Evolutionary conservation across 2,329 filamentous ascomycete genomes (phyloP).

Genomic region (Botrytis aclada): DNA sequence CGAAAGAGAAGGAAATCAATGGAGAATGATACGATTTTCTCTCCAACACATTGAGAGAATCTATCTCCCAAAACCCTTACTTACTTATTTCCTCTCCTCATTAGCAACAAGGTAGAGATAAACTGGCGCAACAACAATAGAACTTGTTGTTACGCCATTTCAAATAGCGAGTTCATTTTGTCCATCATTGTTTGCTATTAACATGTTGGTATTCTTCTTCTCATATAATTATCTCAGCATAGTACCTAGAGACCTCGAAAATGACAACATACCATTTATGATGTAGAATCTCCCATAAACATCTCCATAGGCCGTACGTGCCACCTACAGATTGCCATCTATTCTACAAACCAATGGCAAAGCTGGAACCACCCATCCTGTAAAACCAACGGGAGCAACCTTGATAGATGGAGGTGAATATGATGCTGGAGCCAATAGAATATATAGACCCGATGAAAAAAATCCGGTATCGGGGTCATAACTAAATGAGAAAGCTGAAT

Average conservation of each 20-base stretch:
- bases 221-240: too few relatives aligned
- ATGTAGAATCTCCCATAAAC: not conserved
- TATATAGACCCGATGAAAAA: not conserved
- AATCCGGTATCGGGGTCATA: not conserved
- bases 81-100: not conserved
- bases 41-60: not conserved
- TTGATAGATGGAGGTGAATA: not conserved
- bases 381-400: not conserved
- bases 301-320: not conserved
- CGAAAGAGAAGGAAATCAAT: not conserved
- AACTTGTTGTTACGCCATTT: not conserved
- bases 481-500: not conserved
- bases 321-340: slow-evolving; percentile 2
- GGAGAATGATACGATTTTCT: not conserved
- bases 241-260: not conserved
- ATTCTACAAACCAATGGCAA: slow-evolving; percentile 4
- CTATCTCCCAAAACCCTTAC: not conserved
- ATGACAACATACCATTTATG: slow-evolving; percentile 3
- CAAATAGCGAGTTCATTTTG: slow-evolving; percentile 3
- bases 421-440: not conserved
- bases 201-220: not conserved
- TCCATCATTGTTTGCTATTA: slow-evolving; percentile 5
- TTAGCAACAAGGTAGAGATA: not conserved
- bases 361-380: not conserved
- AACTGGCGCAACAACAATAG: not conserved